These are phyloP conservation scores for Spinacia oleracea DNA, from an alignment of 179 eudicot species.

Conservation along the genomic window DNA sequence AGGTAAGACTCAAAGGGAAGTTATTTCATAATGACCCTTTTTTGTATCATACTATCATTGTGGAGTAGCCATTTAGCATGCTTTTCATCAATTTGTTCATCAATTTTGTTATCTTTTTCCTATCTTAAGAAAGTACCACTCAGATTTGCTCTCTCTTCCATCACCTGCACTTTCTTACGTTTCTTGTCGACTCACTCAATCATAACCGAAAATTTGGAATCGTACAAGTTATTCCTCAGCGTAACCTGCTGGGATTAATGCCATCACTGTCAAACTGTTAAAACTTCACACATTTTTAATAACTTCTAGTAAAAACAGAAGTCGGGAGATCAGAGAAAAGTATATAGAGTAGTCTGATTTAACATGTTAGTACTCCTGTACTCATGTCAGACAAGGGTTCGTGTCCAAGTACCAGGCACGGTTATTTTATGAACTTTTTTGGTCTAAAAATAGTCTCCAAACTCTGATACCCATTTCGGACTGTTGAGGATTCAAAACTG, in stretches of 20 bases:
- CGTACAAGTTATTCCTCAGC: neutral
- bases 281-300: neutral
- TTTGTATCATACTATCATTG: neutral
- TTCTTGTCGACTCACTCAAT: neutral
- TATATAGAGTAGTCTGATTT: too few relatives aligned
- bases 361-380: too few relatives aligned
- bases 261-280: neutral
- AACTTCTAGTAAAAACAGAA: neutral
- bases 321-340: neutral
- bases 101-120: neutral
- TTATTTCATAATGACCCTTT: conserved; percentile 19
- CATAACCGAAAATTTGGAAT: neutral
- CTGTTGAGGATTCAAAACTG: too few relatives aligned
- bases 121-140: neutral
- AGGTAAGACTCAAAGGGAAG: conserved; percentile 32
- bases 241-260: neutral
- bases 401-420: too few relatives aligned
- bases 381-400: neutral
- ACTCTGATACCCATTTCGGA: too few relatives aligned
- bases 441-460: too few relatives aligned
- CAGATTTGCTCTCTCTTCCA: too few relatives aligned
- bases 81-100: conserved; percentile 2
- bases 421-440: too few relatives aligned
- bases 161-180: neutral
- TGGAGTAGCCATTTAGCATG: neutral